Base-by-base conservation (phyloP, 208 protist genomes). In the Leptomonas pyrrhocoris region DNA sequence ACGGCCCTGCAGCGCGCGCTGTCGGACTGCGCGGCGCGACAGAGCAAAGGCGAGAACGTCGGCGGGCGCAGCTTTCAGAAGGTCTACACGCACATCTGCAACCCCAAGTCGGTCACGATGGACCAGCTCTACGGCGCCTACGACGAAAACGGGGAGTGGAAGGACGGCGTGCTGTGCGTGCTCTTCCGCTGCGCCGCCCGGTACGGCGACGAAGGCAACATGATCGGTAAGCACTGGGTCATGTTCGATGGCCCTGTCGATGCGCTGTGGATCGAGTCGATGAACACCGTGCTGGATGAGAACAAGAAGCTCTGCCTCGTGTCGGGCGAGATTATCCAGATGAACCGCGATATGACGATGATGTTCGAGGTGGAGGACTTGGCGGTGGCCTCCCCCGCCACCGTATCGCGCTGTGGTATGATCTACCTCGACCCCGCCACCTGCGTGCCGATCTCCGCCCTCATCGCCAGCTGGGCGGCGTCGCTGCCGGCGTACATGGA, bases 351-450 rank as follows among this genome's bases (percentile, higher is more conserved):
- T 60, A 98, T 98, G 93, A 98, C 96, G 45, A 95, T 99, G 90
- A 96, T 99, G 80, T 99, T 99, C 83, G 98, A 99, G 78, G 95
- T 98, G 38, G 94, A 98, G 77, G 97, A 99, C 74, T 82, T 99
- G 15, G 90, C 94, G 23, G 96, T 98, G 13, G 98, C 98, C 25
- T 99, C 97, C 2, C 98, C 98, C 5, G 98, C 98, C 36, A 99
- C 98, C 18, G 98, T 99, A 16, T 98, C 94, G 19, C 89, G 98
- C 31, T 99, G 98, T 71, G 98, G 98, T 77, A 99, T 99, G 98
- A 97, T 99, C 58, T 99, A 98, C 86, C 88, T 99, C 74, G 97
- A 99, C 61, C 97, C 98, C 36, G 74, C 75, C 34, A 96, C 86
- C 68, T 98, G 92, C 68, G 86, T 89, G 36, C 97, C 84, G 38